These are phyloP conservation scores for Hypomyces perniciosus DNA, from an alignment of 2,329 filamentous ascomycete species.

Conservation along the genomic window DNA sequence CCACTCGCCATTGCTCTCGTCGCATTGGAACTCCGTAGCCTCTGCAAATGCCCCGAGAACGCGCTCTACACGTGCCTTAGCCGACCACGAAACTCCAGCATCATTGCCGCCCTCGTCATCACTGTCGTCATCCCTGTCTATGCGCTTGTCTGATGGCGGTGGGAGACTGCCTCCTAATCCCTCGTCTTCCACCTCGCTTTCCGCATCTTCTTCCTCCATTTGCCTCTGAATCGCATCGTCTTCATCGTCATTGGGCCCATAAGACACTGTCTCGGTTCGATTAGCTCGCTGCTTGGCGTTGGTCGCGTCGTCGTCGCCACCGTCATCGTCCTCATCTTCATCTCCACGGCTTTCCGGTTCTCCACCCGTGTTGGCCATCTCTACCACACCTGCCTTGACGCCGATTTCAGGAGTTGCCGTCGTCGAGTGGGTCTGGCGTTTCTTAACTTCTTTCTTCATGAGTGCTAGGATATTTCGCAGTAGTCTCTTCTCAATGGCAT, in stretches of 20 bases:
- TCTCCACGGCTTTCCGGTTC: constrained; percentile 31
- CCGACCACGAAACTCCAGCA: constrained; percentile 33
- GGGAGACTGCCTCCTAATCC: background rate
- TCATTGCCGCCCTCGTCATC: constrained; percentile 32
- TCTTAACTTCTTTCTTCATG: constrained; percentile 75
- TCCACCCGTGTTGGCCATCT: constrained; percentile 37
- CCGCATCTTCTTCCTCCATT: constrained; percentile 54
- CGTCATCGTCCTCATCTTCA: constrained; percentile 62
- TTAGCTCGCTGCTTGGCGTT: constrained; percentile 70
- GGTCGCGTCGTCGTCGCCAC: constrained; percentile 72
- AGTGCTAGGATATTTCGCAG: constrained; percentile 64
- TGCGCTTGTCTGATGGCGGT: constrained; percentile 37
- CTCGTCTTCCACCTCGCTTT: constrained; percentile 49
- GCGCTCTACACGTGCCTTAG: constrained; percentile 52
- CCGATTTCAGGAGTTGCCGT: constrained; percentile 72
- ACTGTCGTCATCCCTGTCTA: constrained; percentile 34
- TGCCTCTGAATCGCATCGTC: constrained; percentile 68
- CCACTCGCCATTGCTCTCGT: constrained; percentile 65
- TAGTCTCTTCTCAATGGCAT: constrained; percentile 75
- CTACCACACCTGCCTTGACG: constrained; percentile 46
- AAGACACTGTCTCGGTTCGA: constrained; percentile 75
- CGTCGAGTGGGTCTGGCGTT: constrained; percentile 59
- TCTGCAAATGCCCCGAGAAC: constrained; percentile 59
- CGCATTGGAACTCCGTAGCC: constrained; percentile 72
- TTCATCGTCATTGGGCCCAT: constrained; percentile 88